phyloP scores from a whole-genome alignment of 495 filamentous ascomycete genomes.

The Aspergillus bridgeri region DNA sequence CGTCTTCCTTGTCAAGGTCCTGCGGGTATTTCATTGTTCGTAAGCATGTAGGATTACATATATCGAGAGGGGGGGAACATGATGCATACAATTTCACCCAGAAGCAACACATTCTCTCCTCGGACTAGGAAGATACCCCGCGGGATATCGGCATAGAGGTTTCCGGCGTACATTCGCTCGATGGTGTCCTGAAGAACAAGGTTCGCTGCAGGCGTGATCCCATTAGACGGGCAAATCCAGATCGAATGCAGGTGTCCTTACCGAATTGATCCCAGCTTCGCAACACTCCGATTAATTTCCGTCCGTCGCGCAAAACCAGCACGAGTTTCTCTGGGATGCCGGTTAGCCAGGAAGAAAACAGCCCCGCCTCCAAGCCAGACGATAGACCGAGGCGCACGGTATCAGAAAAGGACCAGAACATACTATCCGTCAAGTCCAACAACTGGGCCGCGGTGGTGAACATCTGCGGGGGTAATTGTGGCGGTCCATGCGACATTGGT shows the following conservation, averaged over 20 bases:
- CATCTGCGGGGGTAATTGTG: conserved; percentile 71
- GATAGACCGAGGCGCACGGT: not conserved
- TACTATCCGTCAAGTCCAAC: conserved; percentile 95
- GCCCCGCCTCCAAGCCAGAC: not conserved
- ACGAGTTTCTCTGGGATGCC: conserved; percentile 76
- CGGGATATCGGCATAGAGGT: conserved; percentile 73
- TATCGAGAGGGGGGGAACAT: not conserved
- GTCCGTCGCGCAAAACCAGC: conserved; percentile 83
- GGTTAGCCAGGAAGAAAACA: not conserved
- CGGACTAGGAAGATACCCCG: conserved; percentile 85
- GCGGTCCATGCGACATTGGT: conserved; percentile 35
- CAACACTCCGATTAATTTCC: conserved; percentile 88
- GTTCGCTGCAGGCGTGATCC: conserved; percentile 60
- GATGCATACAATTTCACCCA: conserved; percentile 84
- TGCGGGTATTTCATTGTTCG: conserved; percentile 24
- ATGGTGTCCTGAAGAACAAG: conserved; percentile 87
- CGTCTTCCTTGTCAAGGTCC: conserved; percentile 93
- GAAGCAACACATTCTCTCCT: conserved; percentile 86
- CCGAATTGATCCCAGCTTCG: conserved; percentile 98
- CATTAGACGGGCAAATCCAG: conserved; percentile 9
- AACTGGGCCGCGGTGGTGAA: conserved; percentile 97
- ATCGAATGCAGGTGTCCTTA: conserved; percentile 37
- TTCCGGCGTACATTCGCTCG: conserved; percentile 75
- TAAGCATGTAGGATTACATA: not conserved
- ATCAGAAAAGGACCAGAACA: conserved; percentile 8